These are phyloP conservation scores for Cladophialophora chaetospira DNA, from an alignment of 2,329 filamentous ascomycete genomes.

Conservation along the genomic window DNA sequence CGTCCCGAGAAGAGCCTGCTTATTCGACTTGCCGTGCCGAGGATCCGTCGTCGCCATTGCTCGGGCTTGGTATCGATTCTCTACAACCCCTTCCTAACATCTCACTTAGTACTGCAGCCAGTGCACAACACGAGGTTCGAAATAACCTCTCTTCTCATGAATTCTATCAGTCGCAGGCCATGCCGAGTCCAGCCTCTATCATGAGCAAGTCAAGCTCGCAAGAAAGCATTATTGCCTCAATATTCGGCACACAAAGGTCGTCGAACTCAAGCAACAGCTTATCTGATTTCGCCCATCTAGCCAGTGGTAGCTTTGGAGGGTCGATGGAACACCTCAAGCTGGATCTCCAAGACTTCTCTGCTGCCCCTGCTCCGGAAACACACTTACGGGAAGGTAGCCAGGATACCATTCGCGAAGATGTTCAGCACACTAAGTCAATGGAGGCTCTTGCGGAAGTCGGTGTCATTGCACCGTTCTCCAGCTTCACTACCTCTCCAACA, in stretches of 20 bases:
- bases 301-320: conserved; percentile 30
- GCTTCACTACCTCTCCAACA: conserved; percentile 6
- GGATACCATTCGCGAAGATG: conserved; percentile 27
- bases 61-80: conserved; percentile 25
- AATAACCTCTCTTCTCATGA: conserved; percentile 7
- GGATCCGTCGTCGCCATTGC: conserved; percentile 23
- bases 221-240: conserved; percentile 55
- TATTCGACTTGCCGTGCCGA: neutral
- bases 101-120: neutral
- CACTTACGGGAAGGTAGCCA: conserved; percentile 26
- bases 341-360: conserved; percentile 12
- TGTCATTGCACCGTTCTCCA: neutral
- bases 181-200: conserved; percentile 52
- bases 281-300: conserved; percentile 39
- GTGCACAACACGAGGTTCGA: neutral
- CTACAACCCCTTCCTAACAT: conserved; percentile 7
- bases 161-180: conserved; percentile 2
- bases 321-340: conserved; percentile 28
- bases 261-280: conserved; percentile 49
- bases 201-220: conserved; percentile 61
- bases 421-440: neutral
- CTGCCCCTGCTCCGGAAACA: conserved; percentile 3
- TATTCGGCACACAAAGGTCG: conserved; percentile 50
- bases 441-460: neutral
- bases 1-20: neutral